Conservation (phyloP, 306 rosid genomes). For the Fragaria vesca region DNA sequence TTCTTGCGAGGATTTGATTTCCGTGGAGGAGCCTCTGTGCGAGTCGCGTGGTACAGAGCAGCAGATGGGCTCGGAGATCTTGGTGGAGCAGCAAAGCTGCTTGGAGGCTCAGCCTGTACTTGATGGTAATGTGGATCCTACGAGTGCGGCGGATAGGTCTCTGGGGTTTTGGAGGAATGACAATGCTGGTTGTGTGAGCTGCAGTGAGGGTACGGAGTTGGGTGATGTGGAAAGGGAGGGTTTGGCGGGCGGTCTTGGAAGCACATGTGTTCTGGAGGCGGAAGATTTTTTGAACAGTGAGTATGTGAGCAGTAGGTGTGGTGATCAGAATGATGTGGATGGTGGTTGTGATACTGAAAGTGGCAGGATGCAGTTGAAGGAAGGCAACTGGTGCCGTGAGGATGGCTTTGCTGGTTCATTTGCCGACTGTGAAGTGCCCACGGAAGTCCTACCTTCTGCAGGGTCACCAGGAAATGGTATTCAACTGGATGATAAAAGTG, state of each 20-base stretch:
- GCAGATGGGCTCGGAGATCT: conserved; percentile 40
- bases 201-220: conserved; percentile 28
- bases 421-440: conserved; percentile 22
- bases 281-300: conserved; percentile 36
- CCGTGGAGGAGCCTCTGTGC: conserved; percentile 39
- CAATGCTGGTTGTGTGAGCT: conserved; percentile 28
- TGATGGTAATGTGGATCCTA: conserved; percentile 33
- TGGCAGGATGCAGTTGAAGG: conserved; percentile 23
- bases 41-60: conserved; percentile 33
- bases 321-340: conserved; percentile 26
- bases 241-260: conserved; percentile 7
- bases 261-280: background rate
- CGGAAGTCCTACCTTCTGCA: conserved; percentile 21
- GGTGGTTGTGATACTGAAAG: conserved; percentile 20
- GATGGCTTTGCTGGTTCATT: conserved; percentile 24
- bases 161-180: conserved; percentile 20
- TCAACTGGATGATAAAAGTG: conserved; percentile 30
- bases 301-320: conserved; percentile 30
- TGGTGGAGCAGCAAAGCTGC: conserved; percentile 44
- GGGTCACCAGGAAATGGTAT: conserved; percentile 28
- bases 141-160: conserved; percentile 24
- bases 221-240: conserved; percentile 17
- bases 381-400: conserved; percentile 26
- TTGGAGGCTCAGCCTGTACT: conserved; percentile 28
- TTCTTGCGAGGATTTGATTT: conserved; percentile 52